Evolutionary conservation across 305 asterid species (phyloP), one percentile per base, ranked within the genome.

Genomic region (Fraxinus velutina): DNA sequence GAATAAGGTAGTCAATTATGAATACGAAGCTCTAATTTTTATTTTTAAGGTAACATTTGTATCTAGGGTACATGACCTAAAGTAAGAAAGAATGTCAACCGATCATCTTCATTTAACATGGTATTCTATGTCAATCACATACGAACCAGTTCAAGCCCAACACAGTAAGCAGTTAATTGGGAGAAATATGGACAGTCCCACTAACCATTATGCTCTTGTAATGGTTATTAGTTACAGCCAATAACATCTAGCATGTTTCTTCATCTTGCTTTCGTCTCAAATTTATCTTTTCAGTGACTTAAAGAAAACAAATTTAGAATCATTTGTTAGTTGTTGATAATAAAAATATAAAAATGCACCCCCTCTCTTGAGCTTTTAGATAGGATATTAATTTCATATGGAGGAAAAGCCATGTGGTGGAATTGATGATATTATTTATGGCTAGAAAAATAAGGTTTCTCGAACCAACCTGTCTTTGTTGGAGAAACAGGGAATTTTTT

Each of bases 21-120:
- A 47, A 29, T 62, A 79, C 15, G 44, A 39, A 47, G 33, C 68
- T 75, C 75, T n/a, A 83, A 44, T 62, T 62, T 22, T 6, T 62
- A 42, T 42, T 47, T 52, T 74, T 32, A 19, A 13, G 19, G 47
- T 27, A 60, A 34, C 8, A 79, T 24, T 37, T 79, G 47, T 57
- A 57, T 44, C 8, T n/a, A 47, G 34, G 73, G 22, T 24, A 27
- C 19, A 12, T 12, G 73, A 66, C 37, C 3, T 66, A 66, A 32
- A 36, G 75, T 73, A 78, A 73, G 70, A 50, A 60, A 73, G 73
- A 83, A 78, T 12, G 62, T 81, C 72, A 68, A 19, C n/a, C 52
- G 12, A 60, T n/a, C 33, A 74, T 17, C 44, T 60, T 57, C 68
- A 27, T 50, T 50, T 55, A 68, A 33, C 13, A 50, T n/a, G 22